Percentiles rank a stretch among this genome's conserved stretches.
These are phyloP conservation scores for Tylopilus vinaceipallidus DNA, from an alignment of 768 basidiomycete genomes.

Conservation along the genomic window DNA sequence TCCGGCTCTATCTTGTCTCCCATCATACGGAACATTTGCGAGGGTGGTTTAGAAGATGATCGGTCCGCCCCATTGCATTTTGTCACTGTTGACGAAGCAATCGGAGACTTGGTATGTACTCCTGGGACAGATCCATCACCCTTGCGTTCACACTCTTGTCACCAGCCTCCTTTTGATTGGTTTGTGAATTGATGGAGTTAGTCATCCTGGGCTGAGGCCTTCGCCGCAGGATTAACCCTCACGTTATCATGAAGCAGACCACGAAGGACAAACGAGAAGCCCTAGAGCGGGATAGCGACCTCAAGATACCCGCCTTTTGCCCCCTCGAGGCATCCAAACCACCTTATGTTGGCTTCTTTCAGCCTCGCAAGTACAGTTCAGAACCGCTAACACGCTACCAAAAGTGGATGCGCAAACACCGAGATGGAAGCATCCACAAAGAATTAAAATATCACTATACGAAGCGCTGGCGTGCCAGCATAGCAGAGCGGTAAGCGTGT, in stretches of 20 bases:
- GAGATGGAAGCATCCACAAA: slow-evolving; percentile 18
- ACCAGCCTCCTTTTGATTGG: slow-evolving; percentile 72
- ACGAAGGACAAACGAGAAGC: slow-evolving; percentile 33
- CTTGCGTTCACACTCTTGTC: slow-evolving; percentile 1
- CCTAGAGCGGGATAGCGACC: slow-evolving; percentile 32
- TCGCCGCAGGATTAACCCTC: slow-evolving; percentile 54
- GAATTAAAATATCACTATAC: slow-evolving; percentile 60
- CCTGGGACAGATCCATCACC: slow-evolving; percentile 4
- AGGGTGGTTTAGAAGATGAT: slow-evolving; percentile 30
- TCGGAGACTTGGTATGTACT: slow-evolving; percentile 61
- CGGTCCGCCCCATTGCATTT: slow-evolving; percentile 57
- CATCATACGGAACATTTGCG: slow-evolving; percentile 41
- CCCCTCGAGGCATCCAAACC: slow-evolving; percentile 30
- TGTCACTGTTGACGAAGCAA: slow-evolving; percentile 63
- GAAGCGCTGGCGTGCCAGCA: slow-evolving; percentile 32
- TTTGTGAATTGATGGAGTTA: no score
- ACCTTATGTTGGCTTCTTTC: slow-evolving; percentile 45
- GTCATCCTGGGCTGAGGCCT: slow-evolving; percentile 4
- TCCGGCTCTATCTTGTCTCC: slow-evolving; percentile 43
- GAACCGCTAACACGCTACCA: slow-evolving; percentile 47
- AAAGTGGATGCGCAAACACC: slow-evolving; percentile 34
- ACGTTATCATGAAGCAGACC: slow-evolving; percentile 37
- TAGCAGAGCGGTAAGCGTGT: slow-evolving; percentile 52
- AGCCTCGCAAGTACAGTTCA: slow-evolving; percentile 41
- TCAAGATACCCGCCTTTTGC: slow-evolving; percentile 46